A percentile compares a stretch with the other conserved stretches of the same genome.
Conservation (phyloP, 2,329 filamentous ascomycete species). For the Fonsecaea erecta region DNA sequence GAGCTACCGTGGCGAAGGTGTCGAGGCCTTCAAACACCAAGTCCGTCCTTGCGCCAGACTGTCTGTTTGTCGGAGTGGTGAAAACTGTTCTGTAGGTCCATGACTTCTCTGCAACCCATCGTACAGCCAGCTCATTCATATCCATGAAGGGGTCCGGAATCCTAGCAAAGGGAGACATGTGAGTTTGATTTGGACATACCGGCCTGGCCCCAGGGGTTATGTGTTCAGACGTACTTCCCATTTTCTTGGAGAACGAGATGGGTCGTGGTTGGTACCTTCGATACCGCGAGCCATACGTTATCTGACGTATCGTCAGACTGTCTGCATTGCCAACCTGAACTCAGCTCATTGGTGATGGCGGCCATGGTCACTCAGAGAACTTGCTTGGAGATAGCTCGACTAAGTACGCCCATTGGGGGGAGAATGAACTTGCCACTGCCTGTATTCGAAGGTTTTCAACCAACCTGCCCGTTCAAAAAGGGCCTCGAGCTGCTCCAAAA, state of each 20-base stretch:
- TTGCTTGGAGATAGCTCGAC: not conserved
- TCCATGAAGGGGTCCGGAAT: slow-evolving; percentile 68
- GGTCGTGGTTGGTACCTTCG: slow-evolving; percentile 44
- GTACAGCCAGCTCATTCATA: slow-evolving; percentile 72
- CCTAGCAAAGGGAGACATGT: not conserved
- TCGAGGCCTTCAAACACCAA: slow-evolving; percentile 78
- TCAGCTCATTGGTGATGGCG: slow-evolving; percentile 5
- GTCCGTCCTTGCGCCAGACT: slow-evolving; percentile 53
- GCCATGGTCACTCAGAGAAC: not conserved
- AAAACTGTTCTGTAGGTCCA: slow-evolving; percentile 74
- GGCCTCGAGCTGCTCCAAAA: not conserved
- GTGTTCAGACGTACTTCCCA: slow-evolving; percentile 40
- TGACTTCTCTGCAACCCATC: slow-evolving; percentile 73
- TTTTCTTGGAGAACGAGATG: slow-evolving; percentile 47
- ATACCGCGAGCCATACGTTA: slow-evolving; percentile 44
- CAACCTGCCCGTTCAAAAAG: not conserved
- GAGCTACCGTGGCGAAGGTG: slow-evolving; percentile 72
- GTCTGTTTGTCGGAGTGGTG: slow-evolving; percentile 46
- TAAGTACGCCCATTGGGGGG: not conserved
- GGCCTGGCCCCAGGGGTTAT: not conserved
- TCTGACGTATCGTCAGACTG: slow-evolving; percentile 39
- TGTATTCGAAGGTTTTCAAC: not conserved
- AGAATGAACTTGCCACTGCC: not conserved
- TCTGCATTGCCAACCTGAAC: slow-evolving; percentile 43
- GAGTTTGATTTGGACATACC: not conserved